Conservation (phyloP, 352 stramenopile species). For the Globisporangium polare region DNA sequence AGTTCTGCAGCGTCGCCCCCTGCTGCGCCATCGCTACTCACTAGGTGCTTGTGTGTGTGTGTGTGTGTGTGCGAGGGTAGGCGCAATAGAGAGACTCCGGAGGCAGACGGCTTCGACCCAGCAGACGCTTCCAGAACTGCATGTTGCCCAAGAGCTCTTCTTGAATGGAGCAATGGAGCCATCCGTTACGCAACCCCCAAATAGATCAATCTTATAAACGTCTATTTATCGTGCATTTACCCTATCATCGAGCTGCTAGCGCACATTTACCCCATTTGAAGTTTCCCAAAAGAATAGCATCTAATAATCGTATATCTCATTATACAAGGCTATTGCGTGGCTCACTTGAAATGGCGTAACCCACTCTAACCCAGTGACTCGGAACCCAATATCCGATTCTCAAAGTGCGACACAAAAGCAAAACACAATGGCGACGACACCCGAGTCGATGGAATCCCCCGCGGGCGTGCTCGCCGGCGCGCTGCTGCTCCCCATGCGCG, state of each 20-base stretch:
- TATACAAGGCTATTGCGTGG: no score
- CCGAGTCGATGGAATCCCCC: neutral
- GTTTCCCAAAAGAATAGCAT: no score
- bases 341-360: neutral
- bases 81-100: constrained; percentile 3
- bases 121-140: neutral
- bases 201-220: neutral
- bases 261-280: no score
- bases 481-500: constrained; percentile 23
- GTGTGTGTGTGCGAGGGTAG: neutral
- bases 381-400: neutral
- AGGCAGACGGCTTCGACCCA: neutral
- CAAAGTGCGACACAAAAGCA: neutral
- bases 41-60: neutral
- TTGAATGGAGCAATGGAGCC: neutral
- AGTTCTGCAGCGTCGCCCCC: constrained; percentile 92
- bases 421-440: neutral
- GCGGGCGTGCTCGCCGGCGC: constrained; percentile 15
- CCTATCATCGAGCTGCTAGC: no score
- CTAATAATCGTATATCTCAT: no score
- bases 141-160: neutral
- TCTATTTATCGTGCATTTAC: no score
- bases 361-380: neutral
- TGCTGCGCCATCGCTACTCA: constrained; percentile 78
- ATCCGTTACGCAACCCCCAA: neutral